Evolutionary conservation across 164 flowering plant genomes (phyloP).

Genomic region (Piper longum): DNA sequence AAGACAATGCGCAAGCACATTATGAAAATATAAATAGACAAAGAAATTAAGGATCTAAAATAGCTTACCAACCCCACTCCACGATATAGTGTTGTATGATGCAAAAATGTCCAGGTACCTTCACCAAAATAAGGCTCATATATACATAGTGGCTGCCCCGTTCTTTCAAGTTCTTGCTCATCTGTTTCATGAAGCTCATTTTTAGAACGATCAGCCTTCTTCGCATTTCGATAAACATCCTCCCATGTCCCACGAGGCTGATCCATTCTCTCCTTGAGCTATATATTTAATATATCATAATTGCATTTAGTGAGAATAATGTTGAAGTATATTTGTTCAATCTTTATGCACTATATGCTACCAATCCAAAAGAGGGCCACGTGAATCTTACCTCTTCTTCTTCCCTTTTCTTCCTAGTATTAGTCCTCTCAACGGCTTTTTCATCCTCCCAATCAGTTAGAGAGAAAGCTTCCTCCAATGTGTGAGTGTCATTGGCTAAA

Average conservation of each 20-base stretch:
- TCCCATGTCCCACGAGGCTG: slow-evolving; percentile 86
- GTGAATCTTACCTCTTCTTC: slow-evolving; percentile 64
- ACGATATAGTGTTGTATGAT: slow-evolving; percentile 91
- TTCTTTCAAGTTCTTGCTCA: slow-evolving; percentile 97
- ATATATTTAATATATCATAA: slow-evolving; percentile 17
- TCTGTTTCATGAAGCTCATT: slow-evolving; percentile 87
- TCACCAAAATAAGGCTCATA: slow-evolving; percentile 81
- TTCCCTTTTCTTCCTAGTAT: slow-evolving; percentile 64
- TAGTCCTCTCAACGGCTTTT: slow-evolving; percentile 25
- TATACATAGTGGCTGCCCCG: slow-evolving; percentile 80
- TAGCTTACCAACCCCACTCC: slow-evolving; percentile 89
- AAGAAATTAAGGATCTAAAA: background rate
- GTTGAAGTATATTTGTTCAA: slow-evolving; percentile 3
- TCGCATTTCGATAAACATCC: slow-evolving; percentile 74
- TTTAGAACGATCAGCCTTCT: slow-evolving; percentile 63
- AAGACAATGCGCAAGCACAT: no score
- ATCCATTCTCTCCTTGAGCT: slow-evolving; percentile 86
- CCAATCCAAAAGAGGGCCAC: no score
- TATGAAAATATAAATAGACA: background rate
- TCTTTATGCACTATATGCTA: no score
- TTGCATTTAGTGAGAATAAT: slow-evolving; percentile 3
- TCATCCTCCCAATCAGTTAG: slow-evolving; percentile 73
- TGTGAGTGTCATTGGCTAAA: slow-evolving; percentile 7
- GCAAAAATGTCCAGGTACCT: slow-evolving; percentile 89
- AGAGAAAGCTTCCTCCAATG: slow-evolving; percentile 35